Conservation (phyloP, 1,284 basidiomycete species). For the Fomitopsis betulina region DNA sequence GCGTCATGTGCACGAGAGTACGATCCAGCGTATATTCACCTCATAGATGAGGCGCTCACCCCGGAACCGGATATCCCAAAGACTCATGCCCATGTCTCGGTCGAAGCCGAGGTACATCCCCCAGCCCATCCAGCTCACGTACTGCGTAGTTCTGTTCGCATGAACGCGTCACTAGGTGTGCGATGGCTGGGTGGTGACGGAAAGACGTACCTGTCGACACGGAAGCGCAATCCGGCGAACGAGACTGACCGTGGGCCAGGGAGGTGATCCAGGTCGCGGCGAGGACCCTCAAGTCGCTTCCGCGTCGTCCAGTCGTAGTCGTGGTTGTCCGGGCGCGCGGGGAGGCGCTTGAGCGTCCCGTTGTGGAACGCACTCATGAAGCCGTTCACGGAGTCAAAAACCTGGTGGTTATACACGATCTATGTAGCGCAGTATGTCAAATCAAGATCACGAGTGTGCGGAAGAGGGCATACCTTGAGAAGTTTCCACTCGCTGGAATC, state of each 20-base stretch:
- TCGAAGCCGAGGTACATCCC: conserved; percentile 59
- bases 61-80: conserved; percentile 64
- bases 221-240: conserved; percentile 54
- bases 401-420: conserved; percentile 57
- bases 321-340: conserved; percentile 28
- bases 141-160: conserved; percentile 33
- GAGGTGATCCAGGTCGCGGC: conserved; percentile 55
- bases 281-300: conserved; percentile 31
- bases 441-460: not conserved
- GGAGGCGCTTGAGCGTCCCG: conserved; percentile 45
- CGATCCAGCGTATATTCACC: conserved; percentile 21
- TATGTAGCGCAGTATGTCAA: conserved; percentile 16
- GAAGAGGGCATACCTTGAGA: conserved; percentile 34
- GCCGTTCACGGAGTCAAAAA: conserved; percentile 41
- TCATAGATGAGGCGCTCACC: conserved; percentile 64
- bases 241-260: conserved; percentile 57
- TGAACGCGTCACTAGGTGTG: not conserved
- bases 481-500: conserved; percentile 48
- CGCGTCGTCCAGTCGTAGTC: conserved; percentile 43
- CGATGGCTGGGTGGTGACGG: no score
- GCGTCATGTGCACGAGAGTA: not conserved
- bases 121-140: conserved; percentile 66
- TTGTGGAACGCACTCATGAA: conserved; percentile 50
- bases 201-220: conserved; percentile 37
- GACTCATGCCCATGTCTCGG: conserved; percentile 59